A percentile compares a stretch with the other conserved stretches of the same genome.
phyloP scores from a whole-genome alignment of 331 rosid genomes.

The Acacia pycnantha region DNA sequence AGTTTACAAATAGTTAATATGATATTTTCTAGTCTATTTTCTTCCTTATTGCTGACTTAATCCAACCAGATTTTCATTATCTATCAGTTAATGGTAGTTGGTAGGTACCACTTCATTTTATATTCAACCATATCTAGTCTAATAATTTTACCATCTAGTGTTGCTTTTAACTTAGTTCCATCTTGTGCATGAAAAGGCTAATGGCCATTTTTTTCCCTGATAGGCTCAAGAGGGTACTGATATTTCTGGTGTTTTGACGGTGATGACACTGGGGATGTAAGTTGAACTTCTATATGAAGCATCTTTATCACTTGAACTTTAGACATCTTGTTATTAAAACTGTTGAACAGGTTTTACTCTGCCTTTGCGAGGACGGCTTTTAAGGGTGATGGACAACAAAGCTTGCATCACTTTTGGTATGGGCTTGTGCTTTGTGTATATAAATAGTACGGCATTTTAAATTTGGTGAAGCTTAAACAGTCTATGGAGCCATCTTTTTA shows the following conservation, averaged over 20 bases:
- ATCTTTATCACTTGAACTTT: neutral
- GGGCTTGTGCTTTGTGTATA: constrained; percentile 18
- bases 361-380: constrained; percentile 90
- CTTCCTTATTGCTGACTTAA: neutral
- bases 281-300: constrained; percentile 37
- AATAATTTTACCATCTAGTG: constrained; percentile 2
- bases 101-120: neutral
- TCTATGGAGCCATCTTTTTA: neutral
- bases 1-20: neutral
- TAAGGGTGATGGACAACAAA: constrained; percentile 95
- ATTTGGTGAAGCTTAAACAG: neutral
- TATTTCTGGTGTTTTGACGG: constrained; percentile 84
- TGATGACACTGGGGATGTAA: constrained; percentile 93
- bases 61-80: neutral
- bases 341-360: constrained; percentile 76
- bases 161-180: constrained; percentile 20
- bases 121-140: neutral
- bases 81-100: neutral
- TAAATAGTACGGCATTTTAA: neutral
- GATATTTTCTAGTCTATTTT: neutral
- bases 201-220: constrained; percentile 19
- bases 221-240: constrained; percentile 82
- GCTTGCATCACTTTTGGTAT: constrained; percentile 97
- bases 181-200: constrained; percentile 28
- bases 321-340: constrained; percentile 21